phyloP scores from a whole-genome alignment of 2,329 filamentous ascomycete genomes.

The Epichloe bromicola region DNA sequence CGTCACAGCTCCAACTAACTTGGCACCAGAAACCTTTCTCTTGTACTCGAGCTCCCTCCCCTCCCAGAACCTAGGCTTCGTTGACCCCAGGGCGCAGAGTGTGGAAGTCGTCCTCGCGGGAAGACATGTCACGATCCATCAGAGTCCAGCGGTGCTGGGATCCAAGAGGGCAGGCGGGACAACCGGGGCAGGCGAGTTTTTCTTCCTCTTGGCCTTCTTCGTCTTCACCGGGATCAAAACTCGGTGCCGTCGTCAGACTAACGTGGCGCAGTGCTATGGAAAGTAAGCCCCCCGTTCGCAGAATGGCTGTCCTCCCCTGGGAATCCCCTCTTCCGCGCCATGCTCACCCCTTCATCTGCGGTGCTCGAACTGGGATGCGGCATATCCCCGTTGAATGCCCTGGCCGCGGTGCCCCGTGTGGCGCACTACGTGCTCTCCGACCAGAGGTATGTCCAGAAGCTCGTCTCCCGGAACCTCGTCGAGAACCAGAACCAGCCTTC shows the following conservation, averaged over 20 bases:
- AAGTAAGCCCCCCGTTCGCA: constrained; percentile 77
- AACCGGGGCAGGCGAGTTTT: constrained; percentile 34
- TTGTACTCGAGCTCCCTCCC: constrained; percentile 62
- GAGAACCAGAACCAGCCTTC: constrained; percentile 34
- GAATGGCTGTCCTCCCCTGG: constrained; percentile 56
- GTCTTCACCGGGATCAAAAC: accelerated
- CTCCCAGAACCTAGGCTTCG: constrained; percentile 69
- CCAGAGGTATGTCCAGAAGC: constrained; percentile 68
- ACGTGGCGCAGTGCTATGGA: constrained; percentile 61
- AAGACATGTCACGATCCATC: constrained; percentile 61
- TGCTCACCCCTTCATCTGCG: constrained; percentile 41
- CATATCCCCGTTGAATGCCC: constrained; percentile 65
- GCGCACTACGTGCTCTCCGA: constrained; percentile 68
- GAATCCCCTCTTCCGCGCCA: constrained; percentile 46
- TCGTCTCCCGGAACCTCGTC: constrained; percentile 64
- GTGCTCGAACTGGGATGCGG: constrained; percentile 82
- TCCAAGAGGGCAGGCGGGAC: constrained; percentile 55
- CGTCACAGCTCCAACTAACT: neutral
- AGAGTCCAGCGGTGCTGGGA: constrained; percentile 71
- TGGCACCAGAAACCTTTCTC: constrained; percentile 62
- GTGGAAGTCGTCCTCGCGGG: constrained; percentile 57
- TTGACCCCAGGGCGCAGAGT: constrained; percentile 54
- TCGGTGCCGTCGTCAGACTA: neutral
- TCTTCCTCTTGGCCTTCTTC: neutral
- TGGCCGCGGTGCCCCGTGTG: constrained; percentile 51